These are phyloP conservation scores for Pseudogymnoascus sp. DNA, from an alignment of 2,329 filamentous ascomycete species.

Conservation along the genomic window DNA sequence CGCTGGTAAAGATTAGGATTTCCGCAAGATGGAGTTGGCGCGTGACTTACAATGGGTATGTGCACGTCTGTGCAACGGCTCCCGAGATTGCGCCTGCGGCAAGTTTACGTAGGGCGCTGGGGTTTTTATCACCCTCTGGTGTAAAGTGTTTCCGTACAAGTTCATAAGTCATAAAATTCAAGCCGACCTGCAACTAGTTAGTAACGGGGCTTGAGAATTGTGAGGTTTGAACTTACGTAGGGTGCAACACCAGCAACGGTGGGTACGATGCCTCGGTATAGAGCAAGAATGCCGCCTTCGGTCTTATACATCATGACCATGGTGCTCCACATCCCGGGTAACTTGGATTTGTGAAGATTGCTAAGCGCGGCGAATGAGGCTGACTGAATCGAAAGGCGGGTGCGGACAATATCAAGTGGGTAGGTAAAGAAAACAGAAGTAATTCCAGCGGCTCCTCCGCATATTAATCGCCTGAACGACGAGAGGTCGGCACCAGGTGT, in stretches of 20 bases:
- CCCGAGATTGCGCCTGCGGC: conserved; percentile 90
- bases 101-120: conserved; percentile 71
- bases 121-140: conserved; percentile 79
- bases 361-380: conserved; percentile 84
- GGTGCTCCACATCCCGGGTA: conserved; percentile 90
- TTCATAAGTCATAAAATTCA: conserved; percentile 99
- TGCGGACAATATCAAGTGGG: conserved; percentile 94
- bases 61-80: conserved; percentile 93
- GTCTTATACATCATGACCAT: conserved; percentile 79
- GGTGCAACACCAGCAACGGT: conserved; percentile 93
- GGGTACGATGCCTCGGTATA: conserved; percentile 93
- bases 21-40: not conserved
- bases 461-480: conserved; percentile 71
- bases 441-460: conserved; percentile 85
- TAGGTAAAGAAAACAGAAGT: conserved; percentile 95
- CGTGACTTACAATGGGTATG: conserved; percentile 82
- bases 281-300: conserved; percentile 74
- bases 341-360: conserved; percentile 50
- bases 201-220: conserved; percentile 16
- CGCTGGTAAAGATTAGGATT: conserved; percentile 44
- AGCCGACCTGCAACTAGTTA: conserved; percentile 57
- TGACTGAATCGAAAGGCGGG: conserved; percentile 89
- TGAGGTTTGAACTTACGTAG: conserved; percentile 55
- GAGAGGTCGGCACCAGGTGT: conserved; percentile 67
- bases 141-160: conserved; percentile 78